Evolutionary conservation across 164 flowering plant species (phyloP), one percentile per base, ranked within the genome.

Genomic region (Echeveria elegans): DNA sequence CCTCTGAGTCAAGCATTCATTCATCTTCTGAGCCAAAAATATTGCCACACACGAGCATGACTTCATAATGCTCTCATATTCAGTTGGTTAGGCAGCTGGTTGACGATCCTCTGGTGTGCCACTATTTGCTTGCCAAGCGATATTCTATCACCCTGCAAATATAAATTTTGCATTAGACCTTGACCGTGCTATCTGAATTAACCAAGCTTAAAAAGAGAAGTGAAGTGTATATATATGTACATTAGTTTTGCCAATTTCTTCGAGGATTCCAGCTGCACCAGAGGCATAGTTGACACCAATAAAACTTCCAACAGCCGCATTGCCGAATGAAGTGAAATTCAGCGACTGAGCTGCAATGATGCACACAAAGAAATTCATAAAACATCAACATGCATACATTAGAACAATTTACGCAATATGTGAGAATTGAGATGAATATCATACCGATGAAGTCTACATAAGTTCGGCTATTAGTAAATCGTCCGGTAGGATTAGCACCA

Each of bases 261-360:
- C 66, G 66, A 64, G 66, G 34, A 64, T 64, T 38, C 66, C 66
- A 16, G 66, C 50, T n/a, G 48, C 47, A 19, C 48, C 66, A 8
- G 66, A 64, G 14, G 66, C 65, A 40, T 62, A 62, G 29, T 62
- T 62, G 40, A 31, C 65, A 34, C 37, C 37, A 7, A 34, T 34
- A 7, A 34, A 34, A 7, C 7, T 7, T 3, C 37, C 37, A 34
- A 31, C 65, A 37, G 40, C 7, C 32, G n/a, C 21, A 2, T 40
- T 40, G 30, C n/a, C 23, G 66, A 15, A 40, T 9, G 31, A 29
- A 38, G 30, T 21, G 29, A 62, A 62, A 18, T 48, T 48, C 12
- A 64, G 66, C 24, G 41, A 15, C 34, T 37, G 30, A 64, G 66
- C 66, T 64, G 48, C 48, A 64, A n/a, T 3, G 1, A 4, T 14